Evolutionary conservation across 2,329 filamentous ascomycete genomes (phyloP).

Genomic region (Lachnellula subtilissima): DNA sequence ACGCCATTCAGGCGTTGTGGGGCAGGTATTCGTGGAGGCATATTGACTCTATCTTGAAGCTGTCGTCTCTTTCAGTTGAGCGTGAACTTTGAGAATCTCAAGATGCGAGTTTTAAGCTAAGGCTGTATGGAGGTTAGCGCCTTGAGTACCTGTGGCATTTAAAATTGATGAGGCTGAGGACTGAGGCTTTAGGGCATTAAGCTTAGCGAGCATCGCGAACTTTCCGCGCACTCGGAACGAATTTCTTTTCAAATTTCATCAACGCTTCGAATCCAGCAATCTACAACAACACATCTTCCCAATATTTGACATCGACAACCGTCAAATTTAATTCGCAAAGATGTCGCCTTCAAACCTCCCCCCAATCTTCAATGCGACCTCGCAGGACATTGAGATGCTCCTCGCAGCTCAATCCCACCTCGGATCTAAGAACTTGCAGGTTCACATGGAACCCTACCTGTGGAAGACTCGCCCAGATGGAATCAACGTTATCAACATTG

Average conservation of each 20-base stretch:
- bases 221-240: neutral
- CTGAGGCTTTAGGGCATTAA: neutral
- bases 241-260: neutral
- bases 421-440: conserved; percentile 98
- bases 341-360: conserved; percentile 96
- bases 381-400: conserved; percentile 99
- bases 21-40: conserved; percentile 63
- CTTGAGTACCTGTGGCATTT: neutral
- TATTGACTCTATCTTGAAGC: conserved; percentile 30
- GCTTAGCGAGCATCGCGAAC: neutral
- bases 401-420: conserved; percentile 95
- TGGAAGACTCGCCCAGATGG: conserved; percentile 99
- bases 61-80: neutral
- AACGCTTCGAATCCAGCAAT: conserved; percentile 2
- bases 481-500: conserved; percentile 98
- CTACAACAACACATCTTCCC: conserved; percentile 19
- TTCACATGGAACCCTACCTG: conserved; percentile 99
- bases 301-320: conserved; percentile 35
- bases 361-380: conserved; percentile 89
- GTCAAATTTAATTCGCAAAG: conserved; percentile 54
- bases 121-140: neutral
- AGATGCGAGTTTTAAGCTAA: neutral
- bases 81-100: conserved; percentile 23
- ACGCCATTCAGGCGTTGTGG: conserved; percentile 56
- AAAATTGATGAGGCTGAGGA: neutral